Evolutionary conservation across 352 stramenopile genomes (phyloP).

Genomic region (Pythium angustatum): DNA sequence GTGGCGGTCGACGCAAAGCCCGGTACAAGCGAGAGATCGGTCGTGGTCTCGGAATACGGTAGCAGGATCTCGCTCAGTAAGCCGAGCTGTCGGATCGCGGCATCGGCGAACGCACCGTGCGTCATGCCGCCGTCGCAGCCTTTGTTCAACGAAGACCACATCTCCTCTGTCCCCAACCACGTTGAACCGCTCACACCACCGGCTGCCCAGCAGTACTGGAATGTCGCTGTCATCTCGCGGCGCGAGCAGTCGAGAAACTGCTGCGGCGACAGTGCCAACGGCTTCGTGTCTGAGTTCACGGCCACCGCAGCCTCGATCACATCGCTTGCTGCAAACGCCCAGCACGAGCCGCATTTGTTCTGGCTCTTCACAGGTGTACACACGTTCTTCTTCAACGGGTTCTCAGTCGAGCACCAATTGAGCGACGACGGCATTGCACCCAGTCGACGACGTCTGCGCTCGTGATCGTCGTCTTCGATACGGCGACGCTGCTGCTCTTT

Average conservation of each 20-base stretch:
- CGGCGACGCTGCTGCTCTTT: constrained; percentile 38
- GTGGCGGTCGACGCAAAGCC: constrained; percentile 26
- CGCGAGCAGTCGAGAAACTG: constrained; percentile 80
- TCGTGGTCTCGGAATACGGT: constrained; percentile 61
- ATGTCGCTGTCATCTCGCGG: constrained; percentile 67
- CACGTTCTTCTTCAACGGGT: constrained; percentile 56
- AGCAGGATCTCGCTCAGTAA: constrained; percentile 64
- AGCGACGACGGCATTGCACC: constrained; percentile 42
- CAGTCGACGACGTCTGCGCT: constrained; percentile 35
- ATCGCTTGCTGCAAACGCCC: constrained; percentile 80
- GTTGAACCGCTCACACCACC: constrained; percentile 43
- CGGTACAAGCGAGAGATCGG: constrained; percentile 35
- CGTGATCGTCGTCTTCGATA: too few relatives aligned
- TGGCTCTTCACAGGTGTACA: constrained; percentile 79
- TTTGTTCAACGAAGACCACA: constrained; percentile 66
- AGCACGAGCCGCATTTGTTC: constrained; percentile 79
- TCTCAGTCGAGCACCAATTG: constrained; percentile 77
- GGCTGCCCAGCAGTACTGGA: constrained; percentile 74
- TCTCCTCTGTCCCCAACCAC: constrained; percentile 69
- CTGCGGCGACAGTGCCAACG: constrained; percentile 69
- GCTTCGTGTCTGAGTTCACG: constrained; percentile 38
- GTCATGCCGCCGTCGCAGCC: constrained; percentile 76
- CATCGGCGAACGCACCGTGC: constrained; percentile 67
- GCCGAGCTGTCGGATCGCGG: constrained; percentile 46
- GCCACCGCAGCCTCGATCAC: constrained; percentile 73